Evolutionary conservation across 768 basidiomycete genomes (phyloP).

Genomic region (Chalciporus pseudorubinellus): DNA sequence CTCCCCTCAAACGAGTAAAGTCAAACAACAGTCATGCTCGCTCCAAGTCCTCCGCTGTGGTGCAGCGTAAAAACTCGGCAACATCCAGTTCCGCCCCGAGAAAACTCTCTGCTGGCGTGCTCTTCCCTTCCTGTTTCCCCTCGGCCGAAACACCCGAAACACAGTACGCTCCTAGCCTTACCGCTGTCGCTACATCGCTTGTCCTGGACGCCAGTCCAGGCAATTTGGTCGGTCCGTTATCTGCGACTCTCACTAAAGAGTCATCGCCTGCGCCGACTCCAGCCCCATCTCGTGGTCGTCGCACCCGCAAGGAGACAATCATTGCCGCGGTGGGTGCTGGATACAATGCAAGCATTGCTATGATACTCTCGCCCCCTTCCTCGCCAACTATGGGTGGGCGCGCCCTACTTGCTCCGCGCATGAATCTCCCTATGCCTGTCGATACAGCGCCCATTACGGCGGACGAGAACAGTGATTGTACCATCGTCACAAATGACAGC

Average conservation of each 20-base stretch:
- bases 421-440: conserved; percentile 3
- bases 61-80: neutral
- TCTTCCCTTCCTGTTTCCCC: conserved; percentile 17
- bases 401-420: conserved; percentile 2
- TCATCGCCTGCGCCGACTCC: neutral
- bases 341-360: conserved; percentile 15
- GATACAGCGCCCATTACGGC: neutral
- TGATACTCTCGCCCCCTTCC: conserved; percentile 26
- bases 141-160: conserved; percentile 4
- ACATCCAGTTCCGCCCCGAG: conserved; percentile 2
- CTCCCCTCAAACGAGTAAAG: neutral
- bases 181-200: conserved; percentile 11
- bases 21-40: conserved; percentile 12
- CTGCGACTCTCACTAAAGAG: neutral
- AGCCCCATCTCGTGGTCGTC: conserved; percentile 20
- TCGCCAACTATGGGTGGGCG: conserved; percentile 10
- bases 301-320: conserved; percentile 10
- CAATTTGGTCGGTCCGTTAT: neutral
- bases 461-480: neutral
- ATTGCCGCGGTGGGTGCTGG: neutral
- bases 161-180: conserved; percentile 9
- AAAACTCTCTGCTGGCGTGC: conserved; percentile 15
- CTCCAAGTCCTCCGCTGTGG: conserved; percentile 17
- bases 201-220: conserved; percentile 1
- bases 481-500: conserved; percentile 1